Base-by-base conservation (phyloP, 2,329 filamentous ascomycete genomes). In the Fusarium albidum region DNA sequence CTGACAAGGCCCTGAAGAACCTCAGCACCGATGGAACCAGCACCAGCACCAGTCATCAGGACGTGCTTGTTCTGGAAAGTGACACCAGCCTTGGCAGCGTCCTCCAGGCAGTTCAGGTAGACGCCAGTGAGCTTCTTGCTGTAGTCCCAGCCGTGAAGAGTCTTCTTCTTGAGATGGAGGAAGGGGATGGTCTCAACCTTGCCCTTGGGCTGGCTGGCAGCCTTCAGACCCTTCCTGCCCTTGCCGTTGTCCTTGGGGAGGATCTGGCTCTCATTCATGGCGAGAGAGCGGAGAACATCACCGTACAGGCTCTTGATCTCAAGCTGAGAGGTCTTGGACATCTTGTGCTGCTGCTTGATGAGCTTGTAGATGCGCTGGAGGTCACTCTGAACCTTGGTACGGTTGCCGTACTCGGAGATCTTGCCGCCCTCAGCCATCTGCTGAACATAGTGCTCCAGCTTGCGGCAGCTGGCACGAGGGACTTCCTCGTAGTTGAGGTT, bases 391-490 rank as follows among this genome's bases (percentile, higher is more conserved):
- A 99, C 95, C 83, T 98, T 99, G 62, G 93, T 95, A 35, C 95
- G 89, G 79, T 96, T 98, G 71, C 94, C 95, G 73, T 99, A 99
- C 75, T 99, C 95, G 26, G 94, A 96, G 67, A 99, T 96, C 77
- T 97, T 98, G 70, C 95, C 95, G 59, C 95, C 95, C 66, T 97
- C 93, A 9, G 94, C 94, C 95, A 99, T 98, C 74, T 98, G 92
- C 71, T 91, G 91, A 42, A 99, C 95, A 69, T 99, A 99, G 75
- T 98, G 94, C 78, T 99, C 95, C 37, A 99, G 85, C 79, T 99
- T 99, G 67, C 95, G 89, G 73, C 94, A 95, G 72, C 92, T 96
- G 28, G 90, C 82, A 48, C 95, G 86, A 48, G 93, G 90, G 8
- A 89, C 84, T 75, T 99, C 95, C 69, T 93, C 83, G 72, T 96